Percentiles rank a stretch among this genome's conserved stretches.
Evolutionary conservation across 73 alveolate genomes (phyloP).

Genomic region (Paramecium biaurelia): DNA sequence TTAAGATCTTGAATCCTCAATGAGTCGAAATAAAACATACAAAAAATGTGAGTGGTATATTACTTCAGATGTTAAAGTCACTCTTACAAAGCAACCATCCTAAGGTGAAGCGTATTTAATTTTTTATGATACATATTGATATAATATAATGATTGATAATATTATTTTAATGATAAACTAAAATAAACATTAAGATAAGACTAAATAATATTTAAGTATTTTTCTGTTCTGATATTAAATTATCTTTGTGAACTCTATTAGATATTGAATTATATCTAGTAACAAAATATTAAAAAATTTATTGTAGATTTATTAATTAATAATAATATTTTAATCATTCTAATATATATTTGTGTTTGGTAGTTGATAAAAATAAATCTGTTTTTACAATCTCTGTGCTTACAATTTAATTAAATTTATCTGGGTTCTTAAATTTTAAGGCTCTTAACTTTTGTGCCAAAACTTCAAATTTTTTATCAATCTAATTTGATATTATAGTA

Average conservation of each 20-base stretch:
- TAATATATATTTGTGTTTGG: not conserved
- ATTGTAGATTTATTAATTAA: not conserved
- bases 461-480: not conserved
- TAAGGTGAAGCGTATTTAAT: not conserved
- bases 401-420: not conserved
- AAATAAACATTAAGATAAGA: not conserved
- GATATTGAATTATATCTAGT: not conserved
- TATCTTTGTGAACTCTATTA: too few species aligned
- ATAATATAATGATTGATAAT: not conserved
- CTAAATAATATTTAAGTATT: too few species aligned
- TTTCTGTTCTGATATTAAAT: too few species aligned
- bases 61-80: not conserved
- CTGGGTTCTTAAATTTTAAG: not conserved
- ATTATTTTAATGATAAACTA: not conserved
- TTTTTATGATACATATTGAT: slow-evolving; percentile 5
- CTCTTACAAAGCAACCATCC: not conserved
- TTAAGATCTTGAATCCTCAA: not conserved
- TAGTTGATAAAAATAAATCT: not conserved
- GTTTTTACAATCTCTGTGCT: not conserved
- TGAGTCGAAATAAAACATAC: not conserved
- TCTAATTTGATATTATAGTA: not conserved
- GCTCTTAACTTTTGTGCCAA: not conserved
- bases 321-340: not conserved
- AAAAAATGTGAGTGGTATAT: not conserved
- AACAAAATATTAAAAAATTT: not conserved